Conservation (phyloP, 169 alveolate genomes). For the Gregarina niphandrodes region DNA sequence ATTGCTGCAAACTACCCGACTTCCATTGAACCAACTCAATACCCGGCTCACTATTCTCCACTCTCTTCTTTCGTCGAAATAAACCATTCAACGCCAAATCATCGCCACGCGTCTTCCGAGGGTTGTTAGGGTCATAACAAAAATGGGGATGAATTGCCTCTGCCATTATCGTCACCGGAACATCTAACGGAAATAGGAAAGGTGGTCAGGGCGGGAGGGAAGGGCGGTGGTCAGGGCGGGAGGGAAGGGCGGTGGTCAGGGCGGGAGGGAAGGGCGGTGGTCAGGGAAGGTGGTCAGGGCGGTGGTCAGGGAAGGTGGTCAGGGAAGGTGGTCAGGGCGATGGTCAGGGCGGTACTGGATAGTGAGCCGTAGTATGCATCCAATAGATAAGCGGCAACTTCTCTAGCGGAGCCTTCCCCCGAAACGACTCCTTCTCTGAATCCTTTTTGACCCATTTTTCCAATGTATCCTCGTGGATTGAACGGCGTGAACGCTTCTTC, state of each 20-base stretch:
- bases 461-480: constrained; percentile 84
- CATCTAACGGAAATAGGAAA: constrained; percentile 65
- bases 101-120: constrained; percentile 1
- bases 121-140: constrained; percentile 34
- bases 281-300: too few relatives aligned
- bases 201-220: too few relatives aligned
- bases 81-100: constrained; percentile 1
- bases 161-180: constrained; percentile 86
- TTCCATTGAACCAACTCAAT: constrained; percentile 43
- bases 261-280: too few relatives aligned
- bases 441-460: constrained; percentile 69
- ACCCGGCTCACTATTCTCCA: background rate
- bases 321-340: too few relatives aligned
- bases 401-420: constrained; percentile 93
- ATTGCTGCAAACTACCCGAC: constrained; percentile 59
- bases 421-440: constrained; percentile 76
- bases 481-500: constrained; percentile 95
- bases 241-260: too few relatives aligned
- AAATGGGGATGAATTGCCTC: constrained; percentile 78
- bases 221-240: too few relatives aligned
- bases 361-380: constrained; percentile 49
- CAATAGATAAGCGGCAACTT: constrained; percentile 85
- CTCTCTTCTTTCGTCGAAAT: constrained; percentile 53
- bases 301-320: too few relatives aligned
- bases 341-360: too few relatives aligned